Percentiles rank a stretch among this genome's conserved stretches.
Evolutionary conservation across 371 early-diverging fungal genomes (phyloP).

Genomic region (Zychaea mexicana): DNA sequence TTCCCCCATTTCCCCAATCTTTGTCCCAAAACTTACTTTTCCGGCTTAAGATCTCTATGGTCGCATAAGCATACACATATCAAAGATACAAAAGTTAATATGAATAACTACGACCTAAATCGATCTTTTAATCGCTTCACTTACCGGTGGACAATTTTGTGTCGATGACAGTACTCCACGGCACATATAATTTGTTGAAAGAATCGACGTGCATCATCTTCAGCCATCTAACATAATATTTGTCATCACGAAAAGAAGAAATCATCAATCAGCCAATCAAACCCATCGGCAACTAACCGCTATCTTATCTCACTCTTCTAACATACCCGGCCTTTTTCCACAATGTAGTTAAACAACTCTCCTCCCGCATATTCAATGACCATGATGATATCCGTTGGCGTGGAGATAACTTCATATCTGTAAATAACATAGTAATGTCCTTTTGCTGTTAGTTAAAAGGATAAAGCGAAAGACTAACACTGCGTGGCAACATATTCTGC

Average conservation of each 20-base stretch:
- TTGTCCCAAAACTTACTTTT: slow-evolving; percentile 52
- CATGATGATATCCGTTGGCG: slow-evolving; percentile 95
- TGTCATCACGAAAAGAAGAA: too few species aligned
- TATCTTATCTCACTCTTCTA: too few species aligned
- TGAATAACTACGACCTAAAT: too few species aligned
- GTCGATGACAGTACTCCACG: slow-evolving; percentile 97
- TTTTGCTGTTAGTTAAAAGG: too few species aligned
- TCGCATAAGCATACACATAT: not conserved
- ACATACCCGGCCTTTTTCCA: slow-evolving; percentile 86
- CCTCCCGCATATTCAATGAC: slow-evolving; percentile 97
- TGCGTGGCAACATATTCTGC: too few species aligned
- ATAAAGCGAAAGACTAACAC: too few species aligned
- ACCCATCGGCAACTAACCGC: too few species aligned
- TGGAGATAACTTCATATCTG: slow-evolving; percentile 96
- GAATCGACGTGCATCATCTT: slow-evolving; percentile 89
- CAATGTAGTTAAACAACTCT: slow-evolving; percentile 97
- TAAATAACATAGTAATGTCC: not conserved
- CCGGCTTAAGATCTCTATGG: slow-evolving; percentile 82
- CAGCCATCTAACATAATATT: slow-evolving; percentile 86
- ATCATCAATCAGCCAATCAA: not conserved
- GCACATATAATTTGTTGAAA: slow-evolving; percentile 99
- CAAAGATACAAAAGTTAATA: not conserved
- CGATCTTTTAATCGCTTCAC: too few species aligned
- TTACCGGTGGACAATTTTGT: slow-evolving; percentile 95
- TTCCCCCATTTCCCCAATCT: not conserved